These are phyloP conservation scores for Serendipita vermifera DNA, from an alignment of 768 basidiomycete species.

Conservation along the genomic window DNA sequence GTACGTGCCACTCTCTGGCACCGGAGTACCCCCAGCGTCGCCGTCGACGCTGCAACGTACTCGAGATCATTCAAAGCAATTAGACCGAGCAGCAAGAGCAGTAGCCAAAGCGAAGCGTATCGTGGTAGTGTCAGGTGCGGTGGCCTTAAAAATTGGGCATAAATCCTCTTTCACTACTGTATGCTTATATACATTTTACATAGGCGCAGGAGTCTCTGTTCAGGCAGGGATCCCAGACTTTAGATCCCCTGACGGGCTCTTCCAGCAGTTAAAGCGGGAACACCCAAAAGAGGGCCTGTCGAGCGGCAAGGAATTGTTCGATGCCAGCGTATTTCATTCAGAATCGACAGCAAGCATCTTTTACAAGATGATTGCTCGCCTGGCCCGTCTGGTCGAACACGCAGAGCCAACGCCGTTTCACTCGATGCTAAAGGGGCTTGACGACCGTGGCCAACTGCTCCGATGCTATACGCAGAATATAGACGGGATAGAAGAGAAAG, in stretches of 20 bases:
- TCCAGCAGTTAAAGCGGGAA: constrained; percentile 62
- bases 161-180: too few species aligned
- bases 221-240: constrained; percentile 86
- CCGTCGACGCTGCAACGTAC: too few species aligned
- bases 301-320: constrained; percentile 79
- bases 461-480: constrained; percentile 93
- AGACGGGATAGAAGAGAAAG: constrained; percentile 75
- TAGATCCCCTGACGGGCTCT: constrained; percentile 66
- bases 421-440: constrained; percentile 54
- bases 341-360: constrained; percentile 64
- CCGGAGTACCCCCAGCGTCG: too few species aligned
- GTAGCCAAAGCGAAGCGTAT: constrained; percentile 69
- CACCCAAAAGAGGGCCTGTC: constrained; percentile 58
- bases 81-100: constrained; percentile 22
- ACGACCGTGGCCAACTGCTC: constrained; percentile 61
- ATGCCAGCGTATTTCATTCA: constrained; percentile 47
- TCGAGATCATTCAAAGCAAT: constrained; percentile 4
- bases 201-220: constrained; percentile 83
- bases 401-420: constrained; percentile 78
- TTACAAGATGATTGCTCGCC: constrained; percentile 79
- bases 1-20: too few species aligned
- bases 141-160: too few species aligned
- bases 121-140: constrained; percentile 76
- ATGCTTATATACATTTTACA: constrained; percentile 7
- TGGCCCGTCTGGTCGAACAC: constrained; percentile 56